Evolutionary conservation across 1,139 yeast species (phyloP).

Genomic region (Entelexis sorbosivorans): DNA sequence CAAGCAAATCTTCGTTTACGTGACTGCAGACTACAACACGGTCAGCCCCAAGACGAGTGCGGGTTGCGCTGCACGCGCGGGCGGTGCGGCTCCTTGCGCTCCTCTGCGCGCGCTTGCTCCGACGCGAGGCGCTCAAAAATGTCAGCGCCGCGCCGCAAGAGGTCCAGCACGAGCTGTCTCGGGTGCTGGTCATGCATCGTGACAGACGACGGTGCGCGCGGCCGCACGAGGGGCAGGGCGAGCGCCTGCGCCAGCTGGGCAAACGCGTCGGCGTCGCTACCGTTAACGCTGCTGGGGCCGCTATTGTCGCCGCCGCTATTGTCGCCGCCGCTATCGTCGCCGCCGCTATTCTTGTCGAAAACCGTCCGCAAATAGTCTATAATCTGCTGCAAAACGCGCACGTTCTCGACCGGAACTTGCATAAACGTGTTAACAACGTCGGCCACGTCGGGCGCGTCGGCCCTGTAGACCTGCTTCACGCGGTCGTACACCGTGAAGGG

Average conservation of each 20-base stretch:
- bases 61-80: slow-evolving; percentile 1
- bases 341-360: neutral
- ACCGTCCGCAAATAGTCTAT: slow-evolving; percentile 17
- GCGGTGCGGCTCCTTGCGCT: slow-evolving; percentile 5
- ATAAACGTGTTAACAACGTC: slow-evolving; percentile 23
- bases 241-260: slow-evolving; percentile 20
- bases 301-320: no score
- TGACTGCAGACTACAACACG: no score
- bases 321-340: neutral
- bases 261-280: neutral
- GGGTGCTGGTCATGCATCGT: slow-evolving; percentile 30
- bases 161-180: slow-evolving; percentile 24
- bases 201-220: slow-evolving; percentile 28
- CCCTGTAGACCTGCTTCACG: slow-evolving; percentile 48
- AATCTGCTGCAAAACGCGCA: slow-evolving; percentile 21
- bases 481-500: slow-evolving; percentile 58
- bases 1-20: no score
- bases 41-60: no score
- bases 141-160: slow-evolving; percentile 24
- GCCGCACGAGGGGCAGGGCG: slow-evolving; percentile 29
- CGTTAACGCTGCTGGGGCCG: neutral
- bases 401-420: slow-evolving; percentile 23
- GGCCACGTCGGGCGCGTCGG: slow-evolving; percentile 24
- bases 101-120: slow-evolving; percentile 15
- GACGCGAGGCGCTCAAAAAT: slow-evolving; percentile 25